A percentile compares a stretch with the other conserved stretches of the same genome.
These are phyloP conservation scores for Clitopilus hobsonii DNA, from an alignment of 768 basidiomycete genomes.

Conservation along the genomic window DNA sequence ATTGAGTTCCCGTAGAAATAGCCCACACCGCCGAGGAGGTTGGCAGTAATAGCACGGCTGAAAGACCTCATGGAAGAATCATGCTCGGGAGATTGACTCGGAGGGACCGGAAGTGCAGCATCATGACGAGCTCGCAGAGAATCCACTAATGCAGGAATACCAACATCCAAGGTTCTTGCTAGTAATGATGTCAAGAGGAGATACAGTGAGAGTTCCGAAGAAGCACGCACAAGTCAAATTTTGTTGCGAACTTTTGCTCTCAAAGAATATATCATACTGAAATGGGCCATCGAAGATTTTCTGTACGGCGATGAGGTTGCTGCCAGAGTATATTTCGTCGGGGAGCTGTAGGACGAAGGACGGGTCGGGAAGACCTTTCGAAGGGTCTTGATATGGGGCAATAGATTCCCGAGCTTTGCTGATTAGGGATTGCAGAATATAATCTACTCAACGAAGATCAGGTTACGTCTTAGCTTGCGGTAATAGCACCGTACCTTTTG, in stretches of 20 bases:
- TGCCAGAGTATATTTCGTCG: slow-evolving; percentile 64
- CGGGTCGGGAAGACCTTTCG: slow-evolving; percentile 62
- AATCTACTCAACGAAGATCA: slow-evolving; percentile 39
- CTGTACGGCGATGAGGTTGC: slow-evolving; percentile 86
- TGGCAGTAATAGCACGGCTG: slow-evolving; percentile 86
- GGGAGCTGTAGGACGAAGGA: slow-evolving; percentile 74
- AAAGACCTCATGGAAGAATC: slow-evolving; percentile 56
- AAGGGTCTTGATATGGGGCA: slow-evolving; percentile 47
- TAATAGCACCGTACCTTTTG: slow-evolving; percentile 52
- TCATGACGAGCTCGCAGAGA: slow-evolving; percentile 68
- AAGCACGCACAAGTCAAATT: slow-evolving; percentile 55
- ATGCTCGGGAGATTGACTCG: slow-evolving; percentile 45
- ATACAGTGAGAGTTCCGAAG: background rate
- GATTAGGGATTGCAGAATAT: slow-evolving; percentile 57
- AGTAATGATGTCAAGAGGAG: slow-evolving; percentile 7
- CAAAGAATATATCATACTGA: slow-evolving; percentile 87
- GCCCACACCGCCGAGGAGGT: slow-evolving; percentile 88
- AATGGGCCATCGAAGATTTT: slow-evolving; percentile 82
- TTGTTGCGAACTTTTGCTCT: slow-evolving; percentile 65
- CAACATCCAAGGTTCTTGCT: slow-evolving; percentile 66
- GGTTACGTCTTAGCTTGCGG: background rate
- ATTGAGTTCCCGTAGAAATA: slow-evolving; percentile 93
- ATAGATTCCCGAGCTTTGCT: slow-evolving; percentile 51
- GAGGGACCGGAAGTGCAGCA: slow-evolving; percentile 61
- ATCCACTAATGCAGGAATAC: slow-evolving; percentile 59